Base-by-base conservation (phyloP, 2,329 filamentous ascomycete genomes). In the Dactylellina parvicollis region DNA sequence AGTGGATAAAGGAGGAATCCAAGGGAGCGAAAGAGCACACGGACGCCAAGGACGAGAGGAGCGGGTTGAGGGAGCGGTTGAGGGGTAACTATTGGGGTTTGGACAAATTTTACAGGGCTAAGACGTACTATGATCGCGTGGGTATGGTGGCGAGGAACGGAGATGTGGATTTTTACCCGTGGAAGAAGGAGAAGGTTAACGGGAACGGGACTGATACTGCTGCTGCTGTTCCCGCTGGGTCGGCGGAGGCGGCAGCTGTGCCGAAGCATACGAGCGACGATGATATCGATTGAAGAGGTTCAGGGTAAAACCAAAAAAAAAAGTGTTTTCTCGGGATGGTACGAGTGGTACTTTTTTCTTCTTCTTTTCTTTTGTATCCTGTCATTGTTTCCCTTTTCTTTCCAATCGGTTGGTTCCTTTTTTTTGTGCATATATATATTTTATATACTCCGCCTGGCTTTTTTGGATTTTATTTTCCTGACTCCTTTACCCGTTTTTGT, bases 91-190 rank as follows among this genome's bases (percentile, higher is more conserved):
- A 98, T 82, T 99, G 95, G 94, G 85, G 85, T 38, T 81, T 97
- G 57, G 95, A 99, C 81, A 92, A 92, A 0, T 96, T 94, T 80
- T 80, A 98, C 28, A 85, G 95, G 38, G 92, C 93, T 10, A 86
- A 89, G 78, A 90, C 89, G n/a, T 81, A 92, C 73, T 97, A 96
- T 77, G 95, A 99, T 80, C 87, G 95, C 72, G 85, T 85, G 10
- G 91, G 92, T 0, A 83, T 95, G 72, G 84, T 98, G 47, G 82
- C 86, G 71, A 81, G 84, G 0, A 87, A 84, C 9, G 93, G 92
- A 0, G 85, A 85, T 78, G 81, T 94, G 44, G 83, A 91, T 34
- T 93, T 91, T 80, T 95, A 96, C 78, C 84, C 85, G 14, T 76
- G 79, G 66, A 76, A 76, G 50, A 76, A 76, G 30, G 56, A 52